Evolutionary conservation across 495 filamentous ascomycete genomes (phyloP), one percentile per base, ranked within the genome.

Genomic region (Tetracladium marchalianum): DNA sequence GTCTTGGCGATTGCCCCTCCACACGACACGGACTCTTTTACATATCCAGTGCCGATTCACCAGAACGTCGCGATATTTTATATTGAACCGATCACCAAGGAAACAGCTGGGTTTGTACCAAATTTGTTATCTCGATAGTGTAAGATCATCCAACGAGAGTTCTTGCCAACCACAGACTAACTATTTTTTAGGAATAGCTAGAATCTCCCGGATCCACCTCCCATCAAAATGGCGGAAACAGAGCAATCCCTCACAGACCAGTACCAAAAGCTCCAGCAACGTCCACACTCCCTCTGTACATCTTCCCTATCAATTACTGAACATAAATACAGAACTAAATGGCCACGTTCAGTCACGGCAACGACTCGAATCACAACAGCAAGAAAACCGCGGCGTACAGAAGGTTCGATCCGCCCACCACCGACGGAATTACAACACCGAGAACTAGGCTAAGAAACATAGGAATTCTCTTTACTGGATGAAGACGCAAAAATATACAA

Each of bases 401-500:
- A 85, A 85, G 64, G 85, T 87, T 46, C 15, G 37, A 34, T 51
- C 55, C 36, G 19, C 31, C 16, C 12, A 16, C 10, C 4, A 24
- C 5, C 18, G 8, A 27, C 31, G 2, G 4, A 16, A 35, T 27
- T 3, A 8, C 2, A 3, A 5, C 3, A 18, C 35, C 35, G 35
- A 13, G 17, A 15, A 6, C 35, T 38, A 10, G 48, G 32, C 53
- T 63, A 45, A 59, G 36, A 38, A 39, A 35, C 27, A 49, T 46
- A 88, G 80, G 92, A 98, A 69, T 96, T 98, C 64, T 66, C 75
- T 27, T 72, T 72, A 46, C 72, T 97, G 47, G 76, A 80, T 48
- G 80, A 87, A 39, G 80, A 82, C 51, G 80, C 90, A 49, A 85
- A 81, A 42, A 93, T 99, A 65, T 99, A 88, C 74, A 97, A 97